phyloP scores from a whole-genome alignment of 192 early-diverging fungal genomes.

The Linnemannia elongata region DNA sequence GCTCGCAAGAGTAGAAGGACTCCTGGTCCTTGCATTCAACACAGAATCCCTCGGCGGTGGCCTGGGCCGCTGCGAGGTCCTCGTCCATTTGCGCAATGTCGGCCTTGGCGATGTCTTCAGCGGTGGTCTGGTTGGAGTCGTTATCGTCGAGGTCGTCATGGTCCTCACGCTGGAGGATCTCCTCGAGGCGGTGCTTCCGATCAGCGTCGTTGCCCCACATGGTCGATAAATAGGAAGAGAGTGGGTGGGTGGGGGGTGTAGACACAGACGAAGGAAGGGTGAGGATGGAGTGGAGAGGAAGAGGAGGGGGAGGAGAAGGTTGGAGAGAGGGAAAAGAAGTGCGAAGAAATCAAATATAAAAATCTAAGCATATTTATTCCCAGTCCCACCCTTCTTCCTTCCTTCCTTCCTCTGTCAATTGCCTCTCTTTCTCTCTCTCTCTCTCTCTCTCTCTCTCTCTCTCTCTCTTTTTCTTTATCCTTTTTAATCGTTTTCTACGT shows the following conservation, averaged over 20 bases:
- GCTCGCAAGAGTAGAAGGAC: slow-evolving; percentile 78
- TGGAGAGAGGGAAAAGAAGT: neutral
- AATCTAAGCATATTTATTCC: neutral
- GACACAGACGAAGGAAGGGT: neutral
- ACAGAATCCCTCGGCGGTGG: slow-evolving; percentile 80
- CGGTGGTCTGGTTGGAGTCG: neutral
- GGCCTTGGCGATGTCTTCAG: slow-evolving; percentile 2
- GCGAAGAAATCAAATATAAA: neutral
- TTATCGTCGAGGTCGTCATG: slow-evolving; percentile 53
- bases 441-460: too few relatives aligned
- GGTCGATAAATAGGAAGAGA: slow-evolving; percentile 1
- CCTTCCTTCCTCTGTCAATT: too few relatives aligned
- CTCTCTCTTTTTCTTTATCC: too few relatives aligned
- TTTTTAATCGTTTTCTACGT: too few relatives aligned
- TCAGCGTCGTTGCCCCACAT: slow-evolving; percentile 50
- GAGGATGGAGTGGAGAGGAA: neutral
- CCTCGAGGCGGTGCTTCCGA: slow-evolving; percentile 55
- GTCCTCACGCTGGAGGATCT: slow-evolving; percentile 53
- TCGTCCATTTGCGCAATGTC: slow-evolving; percentile 44
- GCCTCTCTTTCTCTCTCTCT: too few relatives aligned
- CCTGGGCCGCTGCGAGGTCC: slow-evolving; percentile 48
- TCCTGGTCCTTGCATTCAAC: slow-evolving; percentile 91
- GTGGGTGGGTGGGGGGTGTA: neutral
- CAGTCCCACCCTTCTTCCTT: too few relatives aligned
- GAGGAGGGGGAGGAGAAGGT: neutral